Conservation (phyloP, 1,139 yeast species). For the Debaryomyces coudertii region DNA sequence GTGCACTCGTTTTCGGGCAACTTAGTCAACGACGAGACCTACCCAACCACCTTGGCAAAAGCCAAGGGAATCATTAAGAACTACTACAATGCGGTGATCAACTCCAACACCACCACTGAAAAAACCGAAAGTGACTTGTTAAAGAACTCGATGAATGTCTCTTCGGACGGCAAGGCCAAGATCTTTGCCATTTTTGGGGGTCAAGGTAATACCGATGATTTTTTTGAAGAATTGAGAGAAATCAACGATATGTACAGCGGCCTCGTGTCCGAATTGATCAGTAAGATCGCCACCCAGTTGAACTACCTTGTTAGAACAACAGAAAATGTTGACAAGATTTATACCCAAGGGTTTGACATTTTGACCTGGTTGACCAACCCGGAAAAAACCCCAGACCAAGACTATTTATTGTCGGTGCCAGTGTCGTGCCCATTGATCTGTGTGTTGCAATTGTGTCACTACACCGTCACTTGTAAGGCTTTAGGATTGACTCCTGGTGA, state of each 20-base stretch:
- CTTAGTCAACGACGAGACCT: conserved; percentile 54
- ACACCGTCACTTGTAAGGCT: conserved; percentile 81
- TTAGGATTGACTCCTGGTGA: conserved; percentile 91
- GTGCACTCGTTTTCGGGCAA: conserved; percentile 87
- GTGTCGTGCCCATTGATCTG: conserved; percentile 96
- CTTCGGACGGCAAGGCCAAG: conserved; percentile 45
- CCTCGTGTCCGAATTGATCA: conserved; percentile 70
- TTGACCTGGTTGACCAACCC: conserved; percentile 84
- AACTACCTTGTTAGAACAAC: conserved; percentile 70
- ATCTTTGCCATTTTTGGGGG: conserved; percentile 94
- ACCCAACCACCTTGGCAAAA: conserved; percentile 71
- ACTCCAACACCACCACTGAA: conserved; percentile 37
- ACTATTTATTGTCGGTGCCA: conserved; percentile 87
- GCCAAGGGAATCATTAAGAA: conserved; percentile 75
- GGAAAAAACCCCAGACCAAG: conserved; percentile 86
- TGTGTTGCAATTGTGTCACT: conserved; percentile 92
- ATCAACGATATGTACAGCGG: conserved; percentile 76
- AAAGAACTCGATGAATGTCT: conserved; percentile 43
- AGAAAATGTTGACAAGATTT: conserved; percentile 81
- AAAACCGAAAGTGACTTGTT: conserved; percentile 53
- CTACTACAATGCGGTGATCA: conserved; percentile 66
- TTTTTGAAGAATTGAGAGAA: conserved; percentile 94
- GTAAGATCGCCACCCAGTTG: conserved; percentile 68
- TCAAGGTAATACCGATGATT: conserved; percentile 97
- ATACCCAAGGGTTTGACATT: conserved; percentile 91